phyloP scores from a whole-genome alignment of 257 asterid genomes.

The Salvia splendens region DNA sequence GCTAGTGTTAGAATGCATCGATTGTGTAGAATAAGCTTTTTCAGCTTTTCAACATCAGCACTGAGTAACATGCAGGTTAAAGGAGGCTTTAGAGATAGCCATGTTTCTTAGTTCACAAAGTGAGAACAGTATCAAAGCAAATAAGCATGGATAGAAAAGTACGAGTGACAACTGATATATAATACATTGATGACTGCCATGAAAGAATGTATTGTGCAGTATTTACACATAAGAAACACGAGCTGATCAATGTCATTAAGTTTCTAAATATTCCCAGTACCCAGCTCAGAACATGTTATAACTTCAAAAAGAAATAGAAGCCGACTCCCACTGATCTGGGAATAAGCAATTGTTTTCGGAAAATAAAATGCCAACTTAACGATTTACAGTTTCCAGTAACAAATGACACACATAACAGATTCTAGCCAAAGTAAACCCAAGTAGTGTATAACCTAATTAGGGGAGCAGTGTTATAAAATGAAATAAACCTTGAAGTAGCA shows the following conservation, averaged over 20 bases:
- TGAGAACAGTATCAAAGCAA: slow-evolving; percentile 3
- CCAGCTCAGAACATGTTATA: slow-evolving; percentile 14
- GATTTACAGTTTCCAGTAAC: neutral
- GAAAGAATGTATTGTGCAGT: neutral
- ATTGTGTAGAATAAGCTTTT: slow-evolving; percentile 86
- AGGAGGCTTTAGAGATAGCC: slow-evolving; percentile 26
- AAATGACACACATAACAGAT: neutral
- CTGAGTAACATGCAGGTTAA: slow-evolving; percentile 50
- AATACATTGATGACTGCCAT: neutral
- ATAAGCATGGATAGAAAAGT: slow-evolving; percentile 12
- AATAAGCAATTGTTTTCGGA: slow-evolving; percentile 16
- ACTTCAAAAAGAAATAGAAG: neutral
- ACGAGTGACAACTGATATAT: neutral
- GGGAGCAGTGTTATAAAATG: slow-evolving; percentile 3
- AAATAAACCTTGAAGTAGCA: slow-evolving; percentile 86
- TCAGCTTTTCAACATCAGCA: slow-evolving; percentile 91
- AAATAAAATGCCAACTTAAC: neutral
- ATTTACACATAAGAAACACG: neutral
- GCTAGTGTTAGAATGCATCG: slow-evolving; percentile 82
- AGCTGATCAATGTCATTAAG: neutral
- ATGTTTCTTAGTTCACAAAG: neutral
- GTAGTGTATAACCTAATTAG: slow-evolving; percentile 3
- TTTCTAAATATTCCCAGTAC: neutral
- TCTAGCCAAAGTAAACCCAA: slow-evolving; percentile 13
- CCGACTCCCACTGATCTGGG: slow-evolving; percentile 1